phyloP scores from a whole-genome alignment of 495 filamentous ascomycete genomes.

The Hypoxylon lienhwacheense region DNA sequence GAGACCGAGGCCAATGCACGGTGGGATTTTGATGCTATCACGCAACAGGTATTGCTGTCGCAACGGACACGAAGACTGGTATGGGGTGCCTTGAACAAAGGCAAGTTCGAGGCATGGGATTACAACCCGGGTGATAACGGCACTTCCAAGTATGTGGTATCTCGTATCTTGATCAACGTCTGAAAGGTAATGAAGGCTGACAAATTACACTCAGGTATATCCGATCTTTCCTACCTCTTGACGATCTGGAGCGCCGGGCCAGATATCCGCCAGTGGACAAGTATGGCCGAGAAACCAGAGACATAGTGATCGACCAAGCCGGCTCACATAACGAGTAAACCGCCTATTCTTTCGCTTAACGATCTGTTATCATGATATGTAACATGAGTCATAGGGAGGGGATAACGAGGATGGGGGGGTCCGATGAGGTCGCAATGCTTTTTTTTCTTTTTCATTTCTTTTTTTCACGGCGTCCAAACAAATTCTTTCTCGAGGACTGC shows the following conservation, averaged over 20 bases:
- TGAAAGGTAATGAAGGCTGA: background rate
- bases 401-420: background rate
- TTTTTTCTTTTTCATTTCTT: too few species aligned
- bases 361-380: background rate
- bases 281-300: constrained; percentile 52
- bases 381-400: background rate
- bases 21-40: constrained; percentile 77
- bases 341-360: background rate
- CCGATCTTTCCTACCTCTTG: constrained; percentile 66
- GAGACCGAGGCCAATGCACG: constrained; percentile 62
- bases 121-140: constrained; percentile 73
- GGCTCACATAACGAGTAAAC: constrained; percentile 52
- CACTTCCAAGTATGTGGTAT: constrained; percentile 62
- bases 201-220: constrained; percentile 56
- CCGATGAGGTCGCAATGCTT: constrained; percentile 13
- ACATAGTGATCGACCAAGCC: constrained; percentile 47
- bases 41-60: constrained; percentile 64
- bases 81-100: constrained; percentile 72
- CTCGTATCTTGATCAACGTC: background rate
- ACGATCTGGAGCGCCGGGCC: constrained; percentile 67
- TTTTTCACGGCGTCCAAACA: constrained; percentile 3
- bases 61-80: constrained; percentile 73
- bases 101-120: constrained; percentile 74
- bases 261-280: constrained; percentile 66
- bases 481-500: background rate